A percentile compares a stretch with the other conserved stretches of the same genome.
These are phyloP conservation scores for Corinectria fuckeliana DNA, from an alignment of 2,329 filamentous ascomycete species.

Conservation along the genomic window DNA sequence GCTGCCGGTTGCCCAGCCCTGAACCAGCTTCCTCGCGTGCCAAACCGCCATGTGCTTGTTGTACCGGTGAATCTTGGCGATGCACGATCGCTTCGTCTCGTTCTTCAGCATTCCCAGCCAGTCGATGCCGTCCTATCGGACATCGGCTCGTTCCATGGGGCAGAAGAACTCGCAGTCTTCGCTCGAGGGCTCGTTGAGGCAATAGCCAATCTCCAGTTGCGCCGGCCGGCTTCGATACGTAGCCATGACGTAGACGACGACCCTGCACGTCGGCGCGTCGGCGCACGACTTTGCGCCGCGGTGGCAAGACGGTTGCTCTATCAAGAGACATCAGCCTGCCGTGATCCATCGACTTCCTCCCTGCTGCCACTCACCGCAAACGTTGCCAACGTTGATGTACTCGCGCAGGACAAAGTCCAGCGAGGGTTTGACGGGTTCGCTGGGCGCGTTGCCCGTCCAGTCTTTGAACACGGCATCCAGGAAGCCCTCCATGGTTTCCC, in stretches of 20 bases:
- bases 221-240: conserved; percentile 39
- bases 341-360: neutral
- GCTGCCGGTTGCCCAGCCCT: conserved; percentile 36
- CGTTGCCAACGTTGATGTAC: conserved; percentile 33
- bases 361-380: conserved; percentile 37
- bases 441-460: conserved; percentile 30
- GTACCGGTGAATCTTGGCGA: conserved; percentile 37
- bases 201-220: conserved; percentile 39
- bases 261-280: conserved; percentile 22
- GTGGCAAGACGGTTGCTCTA: conserved; percentile 29
- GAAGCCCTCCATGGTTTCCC: conserved; percentile 42
- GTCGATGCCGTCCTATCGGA: conserved; percentile 33
- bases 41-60: conserved; percentile 44
- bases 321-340: neutral
- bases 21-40: conserved; percentile 35
- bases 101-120: conserved; percentile 32
- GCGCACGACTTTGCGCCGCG: conserved; percentile 24
- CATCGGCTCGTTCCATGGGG: conserved; percentile 36
- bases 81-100: conserved; percentile 31
- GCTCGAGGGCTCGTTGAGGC: conserved; percentile 29
- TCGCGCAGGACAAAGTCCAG: conserved; percentile 41
- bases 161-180: conserved; percentile 31
- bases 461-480: conserved; percentile 40
- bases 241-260: conserved; percentile 33
- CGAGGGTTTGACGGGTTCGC: conserved; percentile 26